Evolutionary conservation across 2,329 filamentous ascomycete genomes (phyloP).

Genomic region (Microsporum canis): DNA sequence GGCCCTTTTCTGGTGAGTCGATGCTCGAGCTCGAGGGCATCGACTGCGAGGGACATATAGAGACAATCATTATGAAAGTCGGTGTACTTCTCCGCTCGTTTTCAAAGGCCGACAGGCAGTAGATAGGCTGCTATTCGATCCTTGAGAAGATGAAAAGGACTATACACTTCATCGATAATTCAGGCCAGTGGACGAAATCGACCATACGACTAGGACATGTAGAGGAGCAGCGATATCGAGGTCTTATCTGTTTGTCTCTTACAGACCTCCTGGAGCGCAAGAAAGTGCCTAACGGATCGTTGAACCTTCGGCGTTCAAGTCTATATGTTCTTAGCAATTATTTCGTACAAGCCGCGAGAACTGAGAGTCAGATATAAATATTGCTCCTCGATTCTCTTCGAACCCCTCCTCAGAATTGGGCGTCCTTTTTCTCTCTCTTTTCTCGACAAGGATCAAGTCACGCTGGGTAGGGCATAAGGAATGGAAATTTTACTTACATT

Average conservation of each 20-base stretch:
- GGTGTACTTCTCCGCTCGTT: neutral
- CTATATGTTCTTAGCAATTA: neutral
- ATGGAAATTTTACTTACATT: neutral
- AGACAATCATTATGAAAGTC: neutral
- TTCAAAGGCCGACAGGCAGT: neutral
- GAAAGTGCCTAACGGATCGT: neutral
- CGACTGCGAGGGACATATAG: neutral
- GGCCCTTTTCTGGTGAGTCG: neutral
- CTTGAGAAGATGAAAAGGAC: neutral
- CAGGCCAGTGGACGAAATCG: neutral
- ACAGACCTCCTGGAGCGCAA: neutral
- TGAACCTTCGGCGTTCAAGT: too few species aligned
- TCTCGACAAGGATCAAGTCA: neutral
- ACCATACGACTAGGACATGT: neutral
- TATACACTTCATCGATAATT: neutral
- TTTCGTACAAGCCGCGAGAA: neutral
- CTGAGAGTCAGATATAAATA: neutral
- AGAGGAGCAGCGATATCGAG: neutral
- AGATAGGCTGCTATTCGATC: neutral
- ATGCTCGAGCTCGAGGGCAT: neutral
- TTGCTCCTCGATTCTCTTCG: neutral
- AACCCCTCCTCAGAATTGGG: neutral
- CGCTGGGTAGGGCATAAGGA: neutral
- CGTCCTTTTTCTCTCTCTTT: neutral
- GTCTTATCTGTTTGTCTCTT: neutral